A percentile compares a stretch with the other conserved stretches of the same genome.
Evolutionary conservation across 2,329 filamentous ascomycete genomes (phyloP).

Genomic region (Juglanconis oblonga): DNA sequence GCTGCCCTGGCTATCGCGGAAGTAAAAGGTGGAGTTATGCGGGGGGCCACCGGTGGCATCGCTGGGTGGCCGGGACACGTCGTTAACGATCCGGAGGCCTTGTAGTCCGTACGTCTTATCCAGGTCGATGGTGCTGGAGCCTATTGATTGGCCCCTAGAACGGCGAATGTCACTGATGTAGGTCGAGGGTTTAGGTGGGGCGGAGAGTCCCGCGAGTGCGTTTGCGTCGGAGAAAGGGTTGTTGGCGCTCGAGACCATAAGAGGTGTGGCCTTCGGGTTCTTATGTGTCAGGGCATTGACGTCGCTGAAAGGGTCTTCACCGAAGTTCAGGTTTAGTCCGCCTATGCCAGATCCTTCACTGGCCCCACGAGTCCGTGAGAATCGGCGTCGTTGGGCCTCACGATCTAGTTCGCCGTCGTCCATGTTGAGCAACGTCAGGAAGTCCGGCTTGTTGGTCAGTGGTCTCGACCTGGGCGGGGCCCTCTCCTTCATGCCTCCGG

Average conservation of each 20-base stretch:
- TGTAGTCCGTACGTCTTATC: conserved; percentile 16
- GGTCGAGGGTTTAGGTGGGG: conserved; percentile 31
- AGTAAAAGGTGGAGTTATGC: conserved; percentile 20
- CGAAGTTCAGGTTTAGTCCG: conserved; percentile 36
- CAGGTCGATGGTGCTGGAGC: conserved; percentile 26
- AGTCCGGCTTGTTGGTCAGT: conserved; percentile 34
- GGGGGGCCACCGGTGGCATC: neutral
- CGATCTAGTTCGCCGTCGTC: conserved; percentile 38
- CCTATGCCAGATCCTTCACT: conserved; percentile 34
- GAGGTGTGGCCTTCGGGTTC: conserved; percentile 37
- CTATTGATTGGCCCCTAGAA: conserved; percentile 46
- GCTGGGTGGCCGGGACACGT: conserved; percentile 16
- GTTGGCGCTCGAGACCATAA: conserved; percentile 30
- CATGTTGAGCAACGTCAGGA: conserved; percentile 41
- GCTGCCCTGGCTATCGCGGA: conserved; percentile 36
- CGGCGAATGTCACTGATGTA: conserved; percentile 48
- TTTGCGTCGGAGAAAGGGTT: conserved; percentile 51
- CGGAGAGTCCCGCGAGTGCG: conserved; percentile 32
- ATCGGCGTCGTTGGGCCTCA: conserved; percentile 34
- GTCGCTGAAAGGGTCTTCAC: conserved; percentile 48
- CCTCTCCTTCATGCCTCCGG: conserved; percentile 24
- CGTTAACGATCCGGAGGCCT: conserved; percentile 8
- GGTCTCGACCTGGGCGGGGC: conserved; percentile 1
- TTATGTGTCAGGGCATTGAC: conserved; percentile 37
- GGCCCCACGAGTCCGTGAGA: conserved; percentile 24